A percentile compares a stretch with the other conserved stretches of the same genome.
These are phyloP conservation scores for Lavandula angustifolia DNA, from an alignment of 257 asterid genomes.

Conservation along the genomic window DNA sequence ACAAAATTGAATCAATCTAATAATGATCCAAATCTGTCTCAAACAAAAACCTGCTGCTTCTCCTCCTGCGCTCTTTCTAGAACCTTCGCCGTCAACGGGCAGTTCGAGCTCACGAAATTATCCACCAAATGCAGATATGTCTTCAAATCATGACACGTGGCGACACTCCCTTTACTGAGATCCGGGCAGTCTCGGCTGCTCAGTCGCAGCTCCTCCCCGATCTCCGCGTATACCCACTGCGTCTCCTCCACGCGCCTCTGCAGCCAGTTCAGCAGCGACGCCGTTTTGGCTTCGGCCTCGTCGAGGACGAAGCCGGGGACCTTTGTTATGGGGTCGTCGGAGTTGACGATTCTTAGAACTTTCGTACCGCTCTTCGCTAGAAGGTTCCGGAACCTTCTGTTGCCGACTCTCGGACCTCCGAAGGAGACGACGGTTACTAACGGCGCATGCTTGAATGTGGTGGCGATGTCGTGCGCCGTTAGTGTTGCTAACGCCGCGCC, in stretches of 20 bases:
- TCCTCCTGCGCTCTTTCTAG: conserved; percentile 34
- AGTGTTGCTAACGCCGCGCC: conserved; percentile 91
- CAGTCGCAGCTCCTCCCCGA: conserved; percentile 74
- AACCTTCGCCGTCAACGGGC: conserved; percentile 63
- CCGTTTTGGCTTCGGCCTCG: conserved; percentile 28
- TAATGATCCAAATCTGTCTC: neutral
- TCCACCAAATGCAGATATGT: conserved; percentile 77
- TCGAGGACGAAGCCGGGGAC: conserved; percentile 74
- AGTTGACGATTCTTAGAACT: conserved; percentile 70
- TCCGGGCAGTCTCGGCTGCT: conserved; percentile 66
- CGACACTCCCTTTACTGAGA: conserved; percentile 47
- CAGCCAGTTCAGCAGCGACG: conserved; percentile 51
- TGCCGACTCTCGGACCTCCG: conserved; percentile 90
- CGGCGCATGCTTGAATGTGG: conserved; percentile 56
- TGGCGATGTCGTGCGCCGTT: conserved; percentile 74
- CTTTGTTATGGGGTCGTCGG: conserved; percentile 73
- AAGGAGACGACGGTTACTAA: conserved; percentile 83
- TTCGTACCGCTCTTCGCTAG: conserved; percentile 61
- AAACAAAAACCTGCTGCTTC: conserved; percentile 30
- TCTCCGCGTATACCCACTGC: conserved; percentile 81
- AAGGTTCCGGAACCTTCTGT: conserved; percentile 51
- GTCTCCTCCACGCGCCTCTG: conserved; percentile 55
- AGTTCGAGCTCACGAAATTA: conserved; percentile 56
- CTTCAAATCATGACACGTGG: conserved; percentile 79
- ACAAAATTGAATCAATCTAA: conserved; percentile 7